Percentiles rank a stretch among this genome's conserved stretches.
Conservation (phyloP, 352 stramenopile genomes). For the Pythium graminicola region DNA sequence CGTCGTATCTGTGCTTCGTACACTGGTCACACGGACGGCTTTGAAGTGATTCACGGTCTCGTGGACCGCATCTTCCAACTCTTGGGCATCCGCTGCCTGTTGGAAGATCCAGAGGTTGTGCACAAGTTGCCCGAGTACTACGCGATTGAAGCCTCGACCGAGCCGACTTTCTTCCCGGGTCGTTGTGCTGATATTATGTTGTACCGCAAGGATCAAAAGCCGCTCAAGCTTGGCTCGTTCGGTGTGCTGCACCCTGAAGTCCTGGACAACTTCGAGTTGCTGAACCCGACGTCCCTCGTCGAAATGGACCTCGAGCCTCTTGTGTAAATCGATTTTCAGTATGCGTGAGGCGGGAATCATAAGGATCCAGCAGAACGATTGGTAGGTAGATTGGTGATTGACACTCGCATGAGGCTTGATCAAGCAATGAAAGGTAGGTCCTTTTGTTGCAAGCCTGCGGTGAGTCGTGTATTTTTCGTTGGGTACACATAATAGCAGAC, state of each 20-base stretch:
- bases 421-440: neutral
- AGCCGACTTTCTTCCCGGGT: constrained; percentile 93
- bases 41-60: constrained; percentile 99
- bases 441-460: neutral
- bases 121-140: constrained; percentile 77
- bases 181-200: constrained; percentile 95
- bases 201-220: constrained; percentile 54
- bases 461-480: constrained; percentile 9
- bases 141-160: constrained; percentile 51
- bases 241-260: constrained; percentile 98
- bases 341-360: neutral
- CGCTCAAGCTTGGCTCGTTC: constrained; percentile 91
- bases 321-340: constrained; percentile 57
- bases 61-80: constrained; percentile 98
- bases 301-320: constrained; percentile 98
- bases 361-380: neutral
- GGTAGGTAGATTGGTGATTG: constrained; percentile 8
- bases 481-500: constrained; percentile 2
- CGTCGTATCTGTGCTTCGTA: constrained; percentile 95
- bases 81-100: constrained; percentile 84
- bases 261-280: constrained; percentile 96
- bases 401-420: neutral
- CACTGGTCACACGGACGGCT: constrained; percentile 95
- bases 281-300: constrained; percentile 94
- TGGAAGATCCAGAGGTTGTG: constrained; percentile 61